Evolutionary conservation across 441 rosid species (phyloP).

Genomic region (Euphorbia celastroides): DNA sequence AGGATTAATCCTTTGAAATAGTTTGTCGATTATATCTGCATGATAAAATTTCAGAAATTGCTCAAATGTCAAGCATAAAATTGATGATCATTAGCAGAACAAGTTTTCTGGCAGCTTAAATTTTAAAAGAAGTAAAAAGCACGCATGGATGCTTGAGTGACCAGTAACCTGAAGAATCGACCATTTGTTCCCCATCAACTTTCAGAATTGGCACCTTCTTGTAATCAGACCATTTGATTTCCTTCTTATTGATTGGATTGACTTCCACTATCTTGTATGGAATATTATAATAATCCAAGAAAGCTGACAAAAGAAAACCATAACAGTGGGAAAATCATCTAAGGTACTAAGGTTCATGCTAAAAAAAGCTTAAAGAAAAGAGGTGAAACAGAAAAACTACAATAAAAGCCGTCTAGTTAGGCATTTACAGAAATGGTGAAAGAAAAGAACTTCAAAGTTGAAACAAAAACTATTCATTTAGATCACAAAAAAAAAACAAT

Average conservation of each 20-base stretch:
- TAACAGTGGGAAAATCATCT: neutral
- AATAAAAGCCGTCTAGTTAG: neutral
- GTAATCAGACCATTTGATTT: constrained; percentile 93
- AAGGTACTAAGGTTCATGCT: neutral
- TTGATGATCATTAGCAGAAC: neutral
- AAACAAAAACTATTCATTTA: neutral
- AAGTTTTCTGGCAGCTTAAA: neutral
- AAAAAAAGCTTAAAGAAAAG: neutral
- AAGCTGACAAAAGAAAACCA: constrained; percentile 38
- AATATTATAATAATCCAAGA: constrained; percentile 75
- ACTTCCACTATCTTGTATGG: constrained; percentile 93
- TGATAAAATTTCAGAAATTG: neutral
- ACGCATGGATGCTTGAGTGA: neutral
- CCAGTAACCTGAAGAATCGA: constrained; percentile 81
- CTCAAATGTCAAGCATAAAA: neutral
- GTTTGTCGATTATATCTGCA: constrained; percentile 62
- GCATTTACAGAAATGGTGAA: neutral
- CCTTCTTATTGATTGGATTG: constrained; percentile 79
- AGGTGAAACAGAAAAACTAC: neutral
- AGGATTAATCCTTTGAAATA: constrained; percentile 63
- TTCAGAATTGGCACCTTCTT: constrained; percentile 87
- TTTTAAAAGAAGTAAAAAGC: neutral
- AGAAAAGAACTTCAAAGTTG: constrained; percentile 2
- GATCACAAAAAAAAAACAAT: neutral
- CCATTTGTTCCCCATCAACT: constrained; percentile 78